Percentiles rank a stretch among this genome's conserved stretches.
Conservation (phyloP, 345 rosid genomes). For the Eucalyptus melliodora region DNA sequence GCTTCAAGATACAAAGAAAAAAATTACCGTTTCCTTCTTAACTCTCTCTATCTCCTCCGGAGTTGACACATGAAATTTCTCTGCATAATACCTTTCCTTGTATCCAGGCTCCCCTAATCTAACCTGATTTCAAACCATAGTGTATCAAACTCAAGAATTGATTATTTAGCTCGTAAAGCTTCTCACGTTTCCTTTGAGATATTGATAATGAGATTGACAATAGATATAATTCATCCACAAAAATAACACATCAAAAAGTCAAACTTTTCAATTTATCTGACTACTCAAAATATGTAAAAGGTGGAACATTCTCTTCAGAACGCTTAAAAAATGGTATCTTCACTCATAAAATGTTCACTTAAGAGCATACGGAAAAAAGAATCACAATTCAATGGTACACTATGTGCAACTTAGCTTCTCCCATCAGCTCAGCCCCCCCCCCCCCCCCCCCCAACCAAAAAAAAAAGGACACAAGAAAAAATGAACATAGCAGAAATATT, state of each 20-base stretch:
- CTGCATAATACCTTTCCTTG: conserved; percentile 85
- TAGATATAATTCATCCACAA: not conserved
- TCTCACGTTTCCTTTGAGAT: not conserved
- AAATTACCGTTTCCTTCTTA: conserved; percentile 68
- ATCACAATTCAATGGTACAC: not conserved
- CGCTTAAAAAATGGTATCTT: not conserved
- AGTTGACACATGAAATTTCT: conserved; percentile 58
- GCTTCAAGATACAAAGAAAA: not conserved
- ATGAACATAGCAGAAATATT: not conserved
- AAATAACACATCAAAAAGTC: not conserved
- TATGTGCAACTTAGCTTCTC: not conserved
- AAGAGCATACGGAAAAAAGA: not conserved
- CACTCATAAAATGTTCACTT: not conserved
- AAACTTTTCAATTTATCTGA: not conserved
- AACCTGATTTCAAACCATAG: conserved; percentile 24
- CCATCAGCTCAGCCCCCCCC: not conserved
- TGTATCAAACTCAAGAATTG: not conserved
- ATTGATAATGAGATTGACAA: not conserved
- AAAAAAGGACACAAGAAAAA: not conserved
- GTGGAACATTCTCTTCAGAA: not conserved
- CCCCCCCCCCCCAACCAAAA: too few species aligned
- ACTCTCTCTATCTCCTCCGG: conserved; percentile 49
- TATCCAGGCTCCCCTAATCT: conserved; percentile 93
- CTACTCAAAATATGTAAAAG: not conserved
- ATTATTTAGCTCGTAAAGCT: not conserved